Evolutionary conservation across 805 yeast species (phyloP).

Genomic region (Saccharomycopsis fodiens): DNA sequence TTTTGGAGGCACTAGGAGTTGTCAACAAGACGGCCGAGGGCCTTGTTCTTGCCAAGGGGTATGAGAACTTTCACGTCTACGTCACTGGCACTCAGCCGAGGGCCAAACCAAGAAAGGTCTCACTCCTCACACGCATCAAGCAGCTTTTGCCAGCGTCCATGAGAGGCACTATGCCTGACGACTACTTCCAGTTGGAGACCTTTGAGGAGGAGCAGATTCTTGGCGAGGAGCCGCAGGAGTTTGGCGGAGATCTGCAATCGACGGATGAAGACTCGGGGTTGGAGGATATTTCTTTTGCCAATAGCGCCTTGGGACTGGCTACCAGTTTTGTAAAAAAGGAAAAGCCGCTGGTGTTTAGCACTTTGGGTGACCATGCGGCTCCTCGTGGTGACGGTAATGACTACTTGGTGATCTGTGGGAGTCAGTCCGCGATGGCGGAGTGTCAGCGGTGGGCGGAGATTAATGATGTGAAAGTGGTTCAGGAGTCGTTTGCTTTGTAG

Average conservation of each 20-base stretch:
- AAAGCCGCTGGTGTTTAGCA: background rate
- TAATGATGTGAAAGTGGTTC: background rate
- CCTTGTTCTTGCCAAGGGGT: conserved; percentile 21
- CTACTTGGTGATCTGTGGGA: background rate
- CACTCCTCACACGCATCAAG: background rate
- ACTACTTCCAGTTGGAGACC: background rate
- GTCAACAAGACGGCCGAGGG: background rate
- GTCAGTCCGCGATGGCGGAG: background rate
- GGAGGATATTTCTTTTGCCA: too few species aligned
- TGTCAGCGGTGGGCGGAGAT: background rate
- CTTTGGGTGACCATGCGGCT: background rate
- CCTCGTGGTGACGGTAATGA: background rate
- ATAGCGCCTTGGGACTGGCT: too few species aligned
- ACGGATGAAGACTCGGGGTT: too few species aligned
- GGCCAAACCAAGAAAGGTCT: background rate
- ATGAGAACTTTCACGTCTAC: background rate
- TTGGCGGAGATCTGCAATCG: too few species aligned
- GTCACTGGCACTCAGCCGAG: background rate
- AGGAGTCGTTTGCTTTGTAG: background rate
- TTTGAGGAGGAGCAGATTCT: background rate
- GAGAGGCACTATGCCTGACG: background rate
- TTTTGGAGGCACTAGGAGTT: conserved; percentile 34
- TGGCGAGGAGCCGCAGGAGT: background rate
- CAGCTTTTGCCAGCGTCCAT: too few species aligned
- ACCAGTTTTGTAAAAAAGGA: background rate